phyloP scores from a whole-genome alignment of 805 yeast species.

The Debaryomyces prosopidis region DNA sequence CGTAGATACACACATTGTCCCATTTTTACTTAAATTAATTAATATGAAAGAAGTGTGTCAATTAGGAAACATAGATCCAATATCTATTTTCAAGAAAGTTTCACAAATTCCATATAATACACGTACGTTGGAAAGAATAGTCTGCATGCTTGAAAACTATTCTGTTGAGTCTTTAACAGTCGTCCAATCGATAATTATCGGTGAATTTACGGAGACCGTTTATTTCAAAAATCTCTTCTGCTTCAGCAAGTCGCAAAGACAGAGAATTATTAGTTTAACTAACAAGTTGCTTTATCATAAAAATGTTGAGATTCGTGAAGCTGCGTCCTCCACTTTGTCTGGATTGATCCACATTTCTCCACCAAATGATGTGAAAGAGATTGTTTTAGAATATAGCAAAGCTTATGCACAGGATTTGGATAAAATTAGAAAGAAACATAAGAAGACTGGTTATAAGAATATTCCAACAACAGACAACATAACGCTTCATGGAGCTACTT shows the following conservation, averaged over 20 bases:
- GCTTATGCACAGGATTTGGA: constrained; percentile 30
- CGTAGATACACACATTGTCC: constrained; percentile 53
- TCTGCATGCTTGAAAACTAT: constrained; percentile 42
- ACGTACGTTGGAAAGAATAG: constrained; percentile 21
- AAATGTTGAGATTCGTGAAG: constrained; percentile 73
- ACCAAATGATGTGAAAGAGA: constrained; percentile 44
- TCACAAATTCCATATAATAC: constrained; percentile 41
- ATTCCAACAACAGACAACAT: constrained; percentile 42
- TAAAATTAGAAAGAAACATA: constrained; percentile 44
- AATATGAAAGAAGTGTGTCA: constrained; percentile 80
- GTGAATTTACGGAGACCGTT: constrained; percentile 70
- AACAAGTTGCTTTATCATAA: constrained; percentile 55
- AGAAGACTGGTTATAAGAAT: constrained; percentile 34
- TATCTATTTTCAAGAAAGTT: constrained; percentile 41
- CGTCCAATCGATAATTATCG: constrained; percentile 59
- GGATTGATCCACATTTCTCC: constrained; percentile 72
- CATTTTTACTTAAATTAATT: constrained; percentile 65
- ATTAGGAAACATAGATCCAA: constrained; percentile 59
- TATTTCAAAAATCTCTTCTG: constrained; percentile 67
- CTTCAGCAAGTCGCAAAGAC: constrained; percentile 49
- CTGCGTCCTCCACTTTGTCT: constrained; percentile 72
- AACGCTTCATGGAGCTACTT: constrained; percentile 76
- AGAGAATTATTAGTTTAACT: constrained; percentile 51
- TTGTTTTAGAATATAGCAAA: constrained; percentile 40
- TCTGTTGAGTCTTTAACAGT: constrained; percentile 27